A percentile compares a stretch with the other conserved stretches of the same genome.
phyloP scores from a whole-genome alignment of 2,329 filamentous ascomycete species.

The Colletotrichum melonis region DNA sequence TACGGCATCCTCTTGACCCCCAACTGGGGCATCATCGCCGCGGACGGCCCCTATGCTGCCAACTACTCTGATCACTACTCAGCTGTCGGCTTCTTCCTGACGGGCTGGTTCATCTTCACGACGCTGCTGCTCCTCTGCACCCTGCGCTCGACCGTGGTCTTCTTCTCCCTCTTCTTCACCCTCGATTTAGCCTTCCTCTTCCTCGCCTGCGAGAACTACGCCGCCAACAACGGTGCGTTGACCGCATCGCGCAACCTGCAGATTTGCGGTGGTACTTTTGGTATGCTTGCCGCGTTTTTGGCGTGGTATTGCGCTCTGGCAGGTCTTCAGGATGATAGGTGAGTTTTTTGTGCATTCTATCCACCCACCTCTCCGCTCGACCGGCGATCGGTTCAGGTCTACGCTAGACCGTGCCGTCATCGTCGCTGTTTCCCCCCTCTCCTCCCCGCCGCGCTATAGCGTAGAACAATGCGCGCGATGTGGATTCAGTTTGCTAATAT shows the following conservation, averaged over 20 bases:
- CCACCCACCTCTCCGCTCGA: not conserved
- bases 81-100: slow-evolving; percentile 79
- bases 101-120: slow-evolving; percentile 89
- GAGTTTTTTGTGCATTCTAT: slow-evolving; percentile 41
- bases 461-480: not conserved
- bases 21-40: slow-evolving; percentile 67
- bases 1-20: slow-evolving; percentile 80
- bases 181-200: slow-evolving; percentile 82
- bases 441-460: not conserved
- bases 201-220: slow-evolving; percentile 73
- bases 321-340: slow-evolving; percentile 80
- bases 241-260: slow-evolving; percentile 62
- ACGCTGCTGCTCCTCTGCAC: slow-evolving; percentile 80
- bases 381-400: not conserved
- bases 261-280: slow-evolving; percentile 82
- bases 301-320: slow-evolving; percentile 91
- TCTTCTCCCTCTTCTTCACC: slow-evolving; percentile 81
- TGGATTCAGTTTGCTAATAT: slow-evolving; percentile 24
- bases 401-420: not conserved
- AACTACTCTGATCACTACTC: slow-evolving; percentile 62
- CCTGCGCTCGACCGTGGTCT: slow-evolving; percentile 80
- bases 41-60: slow-evolving; percentile 58
- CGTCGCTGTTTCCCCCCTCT: not conserved
- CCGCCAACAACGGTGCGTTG: slow-evolving; percentile 61
- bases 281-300: slow-evolving; percentile 82